These are phyloP conservation scores for Diutina catenulata DNA, from an alignment of 1,139 yeast species.

Conservation along the genomic window DNA sequence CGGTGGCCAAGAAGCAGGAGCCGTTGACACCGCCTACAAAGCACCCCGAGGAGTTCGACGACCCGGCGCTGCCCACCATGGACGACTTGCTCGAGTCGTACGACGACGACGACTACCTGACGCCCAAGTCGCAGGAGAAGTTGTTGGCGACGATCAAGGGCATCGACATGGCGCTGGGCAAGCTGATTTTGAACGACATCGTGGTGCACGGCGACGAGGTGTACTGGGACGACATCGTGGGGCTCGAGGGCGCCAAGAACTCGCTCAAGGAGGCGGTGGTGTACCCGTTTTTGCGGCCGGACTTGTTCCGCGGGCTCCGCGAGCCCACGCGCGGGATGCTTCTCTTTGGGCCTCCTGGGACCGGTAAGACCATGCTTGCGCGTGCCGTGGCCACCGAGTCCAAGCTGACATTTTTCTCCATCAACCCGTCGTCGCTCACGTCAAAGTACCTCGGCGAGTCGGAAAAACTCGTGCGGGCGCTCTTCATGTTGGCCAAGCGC, in stretches of 20 bases:
- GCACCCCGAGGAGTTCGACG: constrained; percentile 6
- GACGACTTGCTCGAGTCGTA: constrained; percentile 19
- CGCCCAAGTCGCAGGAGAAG: constrained; percentile 42
- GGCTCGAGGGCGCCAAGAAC: constrained; percentile 78
- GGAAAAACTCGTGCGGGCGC: constrained; percentile 84
- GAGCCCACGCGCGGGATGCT: constrained; percentile 97
- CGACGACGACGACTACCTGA: constrained; percentile 11
- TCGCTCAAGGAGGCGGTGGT: constrained; percentile 94
- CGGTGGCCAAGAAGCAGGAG: constrained; percentile 4
- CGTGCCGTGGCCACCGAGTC: constrained; percentile 97
- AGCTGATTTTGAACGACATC: constrained; percentile 79
- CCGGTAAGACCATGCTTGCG: constrained; percentile 96
- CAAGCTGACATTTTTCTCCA: constrained; percentile 84
- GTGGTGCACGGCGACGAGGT: constrained; percentile 94
- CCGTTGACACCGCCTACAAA: constrained; percentile 2
- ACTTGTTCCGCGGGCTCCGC: constrained; percentile 77
- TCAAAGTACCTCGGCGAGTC: constrained; percentile 91
- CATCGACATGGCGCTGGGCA: constrained; percentile 28
- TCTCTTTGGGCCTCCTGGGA: constrained; percentile 95
- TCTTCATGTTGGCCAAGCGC: constrained; percentile 75
- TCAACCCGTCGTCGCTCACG: constrained; percentile 84
- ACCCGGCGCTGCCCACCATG: constrained; percentile 14
- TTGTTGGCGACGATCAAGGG: constrained; percentile 29
- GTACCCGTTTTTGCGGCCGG: constrained; percentile 91
- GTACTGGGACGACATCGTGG: constrained; percentile 95